phyloP scores from a whole-genome alignment of 805 yeast species.

The Saccharomycopsis malanga region DNA sequence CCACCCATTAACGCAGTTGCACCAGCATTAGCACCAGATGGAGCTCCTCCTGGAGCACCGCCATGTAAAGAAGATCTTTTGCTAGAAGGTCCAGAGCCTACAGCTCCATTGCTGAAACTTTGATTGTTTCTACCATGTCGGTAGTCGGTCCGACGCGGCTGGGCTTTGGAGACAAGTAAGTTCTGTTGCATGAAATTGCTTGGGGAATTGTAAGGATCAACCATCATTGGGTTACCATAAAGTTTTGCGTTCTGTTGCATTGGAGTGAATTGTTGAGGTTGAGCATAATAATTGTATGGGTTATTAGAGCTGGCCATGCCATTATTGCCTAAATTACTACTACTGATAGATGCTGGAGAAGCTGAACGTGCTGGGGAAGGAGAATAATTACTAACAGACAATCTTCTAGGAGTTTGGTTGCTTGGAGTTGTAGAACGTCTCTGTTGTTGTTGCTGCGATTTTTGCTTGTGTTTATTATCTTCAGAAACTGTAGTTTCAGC shows the following conservation, averaged over 20 bases:
- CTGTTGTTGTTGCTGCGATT: neutral
- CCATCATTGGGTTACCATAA: neutral
- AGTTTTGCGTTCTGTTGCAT: slow-evolving; percentile 7
- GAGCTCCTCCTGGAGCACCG: neutral
- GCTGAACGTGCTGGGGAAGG: slow-evolving; percentile 3
- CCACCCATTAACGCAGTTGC: slow-evolving; percentile 11
- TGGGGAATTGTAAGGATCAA: slow-evolving; percentile 1
- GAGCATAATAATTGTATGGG: neutral
- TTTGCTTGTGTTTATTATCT: neutral
- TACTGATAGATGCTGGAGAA: slow-evolving; percentile 8
- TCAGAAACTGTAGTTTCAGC: neutral
- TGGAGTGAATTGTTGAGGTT: slow-evolving; percentile 3
- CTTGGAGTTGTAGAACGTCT: neutral
- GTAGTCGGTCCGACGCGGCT: neutral
- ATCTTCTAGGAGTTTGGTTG: neutral
- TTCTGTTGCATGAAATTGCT: slow-evolving; percentile 1
- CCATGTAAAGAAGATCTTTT: neutral
- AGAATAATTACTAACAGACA: neutral
- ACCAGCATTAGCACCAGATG: neutral
- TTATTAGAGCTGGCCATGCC: neutral
- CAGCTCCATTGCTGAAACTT: neutral
- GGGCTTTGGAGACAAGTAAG: slow-evolving; percentile 7
- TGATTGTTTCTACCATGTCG: neutral
- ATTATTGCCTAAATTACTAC: neutral
- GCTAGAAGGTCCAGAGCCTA: no score